Base-by-base conservation (phyloP, 2,329 filamentous ascomycete genomes). In the Epichloe hybrida region DNA sequence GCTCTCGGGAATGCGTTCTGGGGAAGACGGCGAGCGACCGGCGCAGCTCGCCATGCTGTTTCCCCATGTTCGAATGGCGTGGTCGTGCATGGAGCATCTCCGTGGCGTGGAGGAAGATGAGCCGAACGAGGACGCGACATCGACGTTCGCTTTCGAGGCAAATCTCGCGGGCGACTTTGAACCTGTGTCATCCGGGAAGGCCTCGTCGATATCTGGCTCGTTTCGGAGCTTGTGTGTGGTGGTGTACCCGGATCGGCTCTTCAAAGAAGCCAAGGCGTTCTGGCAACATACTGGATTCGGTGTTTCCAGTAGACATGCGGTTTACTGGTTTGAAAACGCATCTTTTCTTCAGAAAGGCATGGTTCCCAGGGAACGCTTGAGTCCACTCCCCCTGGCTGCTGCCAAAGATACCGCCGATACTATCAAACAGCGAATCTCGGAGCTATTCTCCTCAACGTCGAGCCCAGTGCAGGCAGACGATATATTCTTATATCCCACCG, bases 401-500 rank as follows among this genome's bases (percentile, higher is more conserved):
- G 52, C 56, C 1, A 20, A 42, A 6, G 8, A 52, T 9, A 55
- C 59, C 11, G 50, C 40, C 2, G 1, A 53, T 7, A 39, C 9
- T 0, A 51, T 64, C 2, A 52, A 50, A 11, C 50, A 48, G 38
- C 52, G 54, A 13, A 59, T 64, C 37, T 56, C 56, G 2, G 39
- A 46, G n/a, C 44, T 60, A 4, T 46, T 58, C 0, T 58, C 58
- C 0, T 57, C 59, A 1, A 56, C 52, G 11, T 38, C 37, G 7
- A 49, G 39, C 35, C 34, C 12, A 11, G n/a, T 58, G 4, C 17
- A 17, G 6, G n/a, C 15, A 5, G 52, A 59, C 2, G 71, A 76
- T 54, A 66, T 79, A 0, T 75, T 68, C 46, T 62, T 79, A 4
- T 76, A 72, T 54, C 67, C 67, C 12, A 72, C 69, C 2, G 75